phyloP scores from a whole-genome alignment of 768 basidiomycete species.

The Hygrophoropsis aurantiaca region DNA sequence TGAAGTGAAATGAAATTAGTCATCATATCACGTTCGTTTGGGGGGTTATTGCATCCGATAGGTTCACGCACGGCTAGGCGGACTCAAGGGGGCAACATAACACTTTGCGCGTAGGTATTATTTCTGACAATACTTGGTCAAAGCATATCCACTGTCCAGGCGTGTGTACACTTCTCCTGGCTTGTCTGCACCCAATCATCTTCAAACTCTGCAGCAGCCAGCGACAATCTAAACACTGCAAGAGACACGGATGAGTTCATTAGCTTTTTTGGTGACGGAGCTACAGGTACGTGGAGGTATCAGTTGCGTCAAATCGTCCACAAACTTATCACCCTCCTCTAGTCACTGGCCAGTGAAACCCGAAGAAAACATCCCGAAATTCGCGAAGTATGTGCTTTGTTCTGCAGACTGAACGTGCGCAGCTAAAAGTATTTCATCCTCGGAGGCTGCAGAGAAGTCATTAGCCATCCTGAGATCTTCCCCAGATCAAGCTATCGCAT shows the following conservation, averaged over 20 bases:
- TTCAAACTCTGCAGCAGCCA: too few species aligned
- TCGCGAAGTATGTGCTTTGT: slow-evolving; percentile 65
- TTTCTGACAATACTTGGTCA: too few species aligned
- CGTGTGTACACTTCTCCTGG: too few species aligned
- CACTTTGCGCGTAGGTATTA: too few species aligned
- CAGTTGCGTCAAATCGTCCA: slow-evolving; percentile 12
- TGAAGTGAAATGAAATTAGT: too few species aligned
- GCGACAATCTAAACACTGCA: too few species aligned
- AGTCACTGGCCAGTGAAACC: slow-evolving; percentile 89
- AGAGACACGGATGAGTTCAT: slow-evolving; percentile 66
- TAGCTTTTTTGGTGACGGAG: slow-evolving; percentile 72
- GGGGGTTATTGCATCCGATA: too few species aligned
- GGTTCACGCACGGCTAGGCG: too few species aligned
- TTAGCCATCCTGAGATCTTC: slow-evolving; percentile 77
- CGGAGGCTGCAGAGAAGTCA: slow-evolving; percentile 84
- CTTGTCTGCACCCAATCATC: too few species aligned
- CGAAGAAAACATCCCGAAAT: slow-evolving; percentile 89
- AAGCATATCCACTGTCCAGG: too few species aligned
- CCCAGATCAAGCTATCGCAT: slow-evolving; percentile 74
- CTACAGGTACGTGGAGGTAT: slow-evolving; percentile 50
- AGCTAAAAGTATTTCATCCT: slow-evolving; percentile 21
- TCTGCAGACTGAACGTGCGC: slow-evolving; percentile 1
- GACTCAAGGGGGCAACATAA: too few species aligned
- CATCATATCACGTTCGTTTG: too few species aligned
- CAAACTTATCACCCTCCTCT: slow-evolving; percentile 2